Evolutionary conservation across 1,284 basidiomycete genomes (phyloP), one percentile per base, ranked within the genome.

Genomic region (Melampsora americana): DNA sequence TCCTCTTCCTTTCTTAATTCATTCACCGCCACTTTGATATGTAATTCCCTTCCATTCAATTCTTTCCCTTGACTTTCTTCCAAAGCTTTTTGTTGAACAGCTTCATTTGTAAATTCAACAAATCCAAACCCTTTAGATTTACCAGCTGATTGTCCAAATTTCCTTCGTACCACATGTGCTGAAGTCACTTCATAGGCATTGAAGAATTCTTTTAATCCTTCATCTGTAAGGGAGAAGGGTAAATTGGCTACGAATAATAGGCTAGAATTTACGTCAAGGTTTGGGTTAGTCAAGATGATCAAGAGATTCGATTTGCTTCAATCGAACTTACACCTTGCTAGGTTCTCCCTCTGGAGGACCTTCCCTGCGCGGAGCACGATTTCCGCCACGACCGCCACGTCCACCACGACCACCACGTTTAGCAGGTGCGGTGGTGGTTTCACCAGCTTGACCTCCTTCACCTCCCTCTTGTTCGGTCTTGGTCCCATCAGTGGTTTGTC

Each of bases 231-330:
- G 82, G 85, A 89, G 88, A 95, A 96, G 50, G 92, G 91, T 76
- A 96, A 91, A 86, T 96, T 96, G 84, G 93, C 93, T 78, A 96
- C 93, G 80, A 96, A 96, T 79, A 96, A 86, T 83, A 92, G 89
- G 78, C 87, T 75, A 44, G 9, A 46, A 50, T 39, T 16, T 32
- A 65, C 7, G 30, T 68, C 20, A 20, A 62, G 9, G 18, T 30
- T 35, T 11, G 18, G 18, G 56, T 32, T 2, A 61, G 50, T n/a
- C 28, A 14, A 2, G 39, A 12, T 20, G 14, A 28, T 18, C 4
- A 32, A 7, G 23, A 20, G 6, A 18, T 39, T 30, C 20, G n/a
- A n/a, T n/a, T n/a, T n/a, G n/a, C 11, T 16, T 20, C 6, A 32
- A 62, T 9, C 7, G 4, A 32, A 39, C 70, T 18, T 48, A 69